A percentile compares a stretch with the other conserved stretches of the same genome.
These are phyloP conservation scores for Vaccinium corymbosum DNA, from an alignment of 148 eudicot genomes.

Conservation along the genomic window DNA sequence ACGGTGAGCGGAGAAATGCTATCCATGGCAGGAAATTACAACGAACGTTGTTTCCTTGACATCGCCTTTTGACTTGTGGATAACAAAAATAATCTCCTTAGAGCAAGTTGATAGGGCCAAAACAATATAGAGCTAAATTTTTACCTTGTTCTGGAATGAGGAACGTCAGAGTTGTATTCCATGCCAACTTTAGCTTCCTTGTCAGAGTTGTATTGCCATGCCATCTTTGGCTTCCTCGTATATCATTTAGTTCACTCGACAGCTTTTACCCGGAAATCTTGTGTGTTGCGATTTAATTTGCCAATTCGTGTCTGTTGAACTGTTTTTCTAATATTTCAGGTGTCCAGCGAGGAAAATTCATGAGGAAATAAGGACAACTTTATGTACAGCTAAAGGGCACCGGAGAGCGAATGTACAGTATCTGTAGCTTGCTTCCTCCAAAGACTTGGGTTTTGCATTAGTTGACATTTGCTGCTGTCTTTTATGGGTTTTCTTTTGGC, in stretches of 20 bases:
- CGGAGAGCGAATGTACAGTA: slow-evolving; percentile 17
- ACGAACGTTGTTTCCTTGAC: not conserved
- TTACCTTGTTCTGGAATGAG: not conserved
- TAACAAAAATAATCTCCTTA: not conserved
- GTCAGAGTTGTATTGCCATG: not conserved
- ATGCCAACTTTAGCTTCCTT: not conserved
- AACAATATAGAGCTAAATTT: not conserved
- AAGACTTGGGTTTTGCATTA: not conserved
- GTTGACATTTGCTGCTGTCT: slow-evolving; percentile 8
- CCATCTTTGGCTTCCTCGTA: not conserved
- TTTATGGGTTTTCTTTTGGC: not conserved
- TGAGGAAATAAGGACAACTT: not conserved
- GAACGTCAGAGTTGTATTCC: not conserved
- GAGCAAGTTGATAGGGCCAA: not conserved
- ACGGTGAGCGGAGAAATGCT: slow-evolving; percentile 4
- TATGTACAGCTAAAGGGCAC: not conserved
- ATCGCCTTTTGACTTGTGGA: not conserved
- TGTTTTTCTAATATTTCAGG: slow-evolving; percentile 15
- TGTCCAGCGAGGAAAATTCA: slow-evolving; percentile 12
- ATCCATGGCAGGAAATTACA: not conserved
- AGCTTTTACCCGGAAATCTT: not conserved
- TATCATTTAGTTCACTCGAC: not conserved
- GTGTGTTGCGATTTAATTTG: not conserved
- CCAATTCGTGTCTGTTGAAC: not conserved
- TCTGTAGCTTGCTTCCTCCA: not conserved